A percentile compares a stretch with the other conserved stretches of the same genome.
These are phyloP conservation scores for Aphanocladium album DNA, from an alignment of 2,329 filamentous ascomycete species.

Conservation along the genomic window DNA sequence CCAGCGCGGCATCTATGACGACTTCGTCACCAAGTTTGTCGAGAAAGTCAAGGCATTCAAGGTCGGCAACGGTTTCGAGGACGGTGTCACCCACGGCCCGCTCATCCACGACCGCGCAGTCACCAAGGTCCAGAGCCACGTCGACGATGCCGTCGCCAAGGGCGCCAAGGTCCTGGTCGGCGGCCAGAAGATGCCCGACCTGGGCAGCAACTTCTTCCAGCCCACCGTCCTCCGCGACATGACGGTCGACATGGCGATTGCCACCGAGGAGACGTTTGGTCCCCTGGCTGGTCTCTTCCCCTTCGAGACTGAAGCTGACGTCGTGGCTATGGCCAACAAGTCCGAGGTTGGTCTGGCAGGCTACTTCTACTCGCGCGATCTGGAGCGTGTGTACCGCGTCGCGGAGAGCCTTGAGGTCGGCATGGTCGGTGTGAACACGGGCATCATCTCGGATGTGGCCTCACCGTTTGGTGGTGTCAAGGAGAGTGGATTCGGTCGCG, in stretches of 20 bases:
- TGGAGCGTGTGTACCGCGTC: constrained; percentile 56
- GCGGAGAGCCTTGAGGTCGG: constrained; percentile 72
- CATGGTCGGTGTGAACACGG: constrained; percentile 83
- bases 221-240: constrained; percentile 86
- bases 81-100: constrained; percentile 71
- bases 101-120: constrained; percentile 81
- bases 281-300: constrained; percentile 86
- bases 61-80: constrained; percentile 68
- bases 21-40: constrained; percentile 63
- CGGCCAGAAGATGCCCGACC: constrained; percentile 65
- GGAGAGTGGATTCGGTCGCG: constrained; percentile 73
- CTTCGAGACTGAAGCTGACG: constrained; percentile 85
- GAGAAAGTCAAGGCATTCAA: constrained; percentile 69
- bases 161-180: constrained; percentile 72
- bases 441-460: constrained; percentile 55
- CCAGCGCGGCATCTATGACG: constrained; percentile 71
- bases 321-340: constrained; percentile 75
- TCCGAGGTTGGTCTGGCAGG: constrained; percentile 85
- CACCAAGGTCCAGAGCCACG: constrained; percentile 72
- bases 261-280: constrained; percentile 89
- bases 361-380: constrained; percentile 78
- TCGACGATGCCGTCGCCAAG: constrained; percentile 71
- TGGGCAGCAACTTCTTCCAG: constrained; percentile 83
- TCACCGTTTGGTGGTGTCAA: constrained; percentile 75
- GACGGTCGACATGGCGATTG: constrained; percentile 78